phyloP scores from a whole-genome alignment of 148 eudicot species.

The Rhododendron molle region DNA sequence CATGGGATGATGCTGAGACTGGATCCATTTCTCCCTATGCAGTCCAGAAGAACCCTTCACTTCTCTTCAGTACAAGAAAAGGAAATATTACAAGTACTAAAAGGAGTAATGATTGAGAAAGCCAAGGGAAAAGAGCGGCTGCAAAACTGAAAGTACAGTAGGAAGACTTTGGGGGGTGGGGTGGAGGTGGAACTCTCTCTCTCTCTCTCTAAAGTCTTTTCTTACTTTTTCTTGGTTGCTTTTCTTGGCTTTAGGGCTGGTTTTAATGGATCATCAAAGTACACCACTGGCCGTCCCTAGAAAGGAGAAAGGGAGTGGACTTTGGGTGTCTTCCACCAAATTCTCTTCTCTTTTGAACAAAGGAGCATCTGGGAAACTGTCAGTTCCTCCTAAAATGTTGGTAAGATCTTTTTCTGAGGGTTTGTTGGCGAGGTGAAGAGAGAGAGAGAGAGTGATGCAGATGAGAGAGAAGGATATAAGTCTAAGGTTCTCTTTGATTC shows the following conservation, averaged over 20 bases:
- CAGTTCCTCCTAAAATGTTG: background rate
- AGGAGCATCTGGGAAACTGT: background rate
- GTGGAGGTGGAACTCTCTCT: background rate
- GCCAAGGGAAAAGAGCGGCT: background rate
- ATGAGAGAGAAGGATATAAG: background rate
- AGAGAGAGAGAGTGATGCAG: background rate
- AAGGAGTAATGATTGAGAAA: slow-evolving; percentile 11
- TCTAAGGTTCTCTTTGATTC: background rate
- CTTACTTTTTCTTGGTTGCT: background rate
- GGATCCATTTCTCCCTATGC: slow-evolving; percentile 21
- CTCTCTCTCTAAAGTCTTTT: slow-evolving; percentile 2
- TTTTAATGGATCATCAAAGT: slow-evolving; percentile 8
- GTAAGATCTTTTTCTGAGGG: background rate
- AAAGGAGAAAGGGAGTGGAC: slow-evolving; percentile 16
- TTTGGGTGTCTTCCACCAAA: slow-evolving; percentile 13
- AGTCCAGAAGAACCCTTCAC: background rate
- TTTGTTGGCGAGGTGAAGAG: background rate
- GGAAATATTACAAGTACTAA: background rate
- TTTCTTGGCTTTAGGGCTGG: slow-evolving; percentile 3
- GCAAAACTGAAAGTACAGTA: background rate
- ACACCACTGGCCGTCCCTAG: slow-evolving; percentile 2
- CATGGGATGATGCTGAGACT: slow-evolving; percentile 8
- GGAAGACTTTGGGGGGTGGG: slow-evolving; percentile 5
- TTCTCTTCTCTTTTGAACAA: background rate
- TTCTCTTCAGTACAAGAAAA: background rate